Evolutionary conservation across 1,139 yeast genomes (phyloP), one percentile per base, ranked within the genome.

Genomic region (Kluyveromyces sp.): DNA sequence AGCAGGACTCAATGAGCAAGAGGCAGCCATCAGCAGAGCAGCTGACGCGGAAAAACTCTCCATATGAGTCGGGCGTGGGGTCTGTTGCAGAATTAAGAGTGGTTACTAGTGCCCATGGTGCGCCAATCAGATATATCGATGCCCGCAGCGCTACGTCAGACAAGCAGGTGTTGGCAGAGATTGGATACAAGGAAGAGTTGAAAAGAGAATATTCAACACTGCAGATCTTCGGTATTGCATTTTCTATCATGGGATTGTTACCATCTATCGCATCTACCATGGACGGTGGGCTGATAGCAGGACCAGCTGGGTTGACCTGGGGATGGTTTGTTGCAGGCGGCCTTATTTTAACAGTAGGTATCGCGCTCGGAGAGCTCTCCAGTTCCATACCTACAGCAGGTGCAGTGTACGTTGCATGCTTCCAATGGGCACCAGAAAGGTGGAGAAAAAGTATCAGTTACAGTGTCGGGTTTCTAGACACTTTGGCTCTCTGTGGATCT

Each of bases 311-410:
- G 6, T 42, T 51, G 9, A 38, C 40, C 29, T 52, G 55, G 61
- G 62, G 62, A 35, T 57, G 62, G 62, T 46, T 54, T 33, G 46
- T 57, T 3, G 45, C 57, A 11, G 54, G 58, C 36, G 66, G 67
- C 2, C 63, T 72, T 12, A 65, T 69, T 25, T 56, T 70, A 18
- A 54, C 61, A 25, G 62, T 64, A 43, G 64, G 68, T 34, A 52
- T 70, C 25, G 61, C 67, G 43, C 75, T 82, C 71, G 73, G 83
- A 2, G 80, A 80, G 51, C 62, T 80, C 44, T 81, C 80, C 4
- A 73, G 80, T 28, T 73, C 84, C 4, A 75, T 78, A 54, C 88
- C 88, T 37, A 81, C 88, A 2, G 71, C 80, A 17, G 88, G 88
- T 43, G 88, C 87, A 3, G 67, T 81, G 37, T 79, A 77, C 56